Evolutionary conservation across 257 asterid species (phyloP), one percentile per base, ranked within the genome.

Genomic region (Fraxinus pennsylvanica): DNA sequence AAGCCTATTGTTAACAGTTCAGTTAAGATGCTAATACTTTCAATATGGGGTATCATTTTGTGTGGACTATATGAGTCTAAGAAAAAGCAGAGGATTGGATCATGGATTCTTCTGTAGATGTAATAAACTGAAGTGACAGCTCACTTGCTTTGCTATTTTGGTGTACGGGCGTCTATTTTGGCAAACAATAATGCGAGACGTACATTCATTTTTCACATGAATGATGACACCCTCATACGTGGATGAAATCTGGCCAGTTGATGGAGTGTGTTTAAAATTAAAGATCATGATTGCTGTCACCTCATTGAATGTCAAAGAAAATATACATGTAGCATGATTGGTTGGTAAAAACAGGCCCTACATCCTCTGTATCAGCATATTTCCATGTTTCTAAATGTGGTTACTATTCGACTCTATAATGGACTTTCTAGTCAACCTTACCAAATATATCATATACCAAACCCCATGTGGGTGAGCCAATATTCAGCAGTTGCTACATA

Each of bases 1-100:
- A 50, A 32, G 67, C 78, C 52, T 69, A 36, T 74, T 69, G 70
- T 72, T 70, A 8, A 14, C 1, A 52, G 13, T 75, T 68, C 38
- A 9, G 10, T 67, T 77, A 29, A 71, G 68, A 63, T 81, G 81
- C 67, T 74, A 30, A 8, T 76, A 12, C 38, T 76, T 76, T 81
- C 74, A 35, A 63, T 35, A 79, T 25, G 72, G 76, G 21, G 78
- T 36, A 78, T 50, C 72, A 68, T 73, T 77, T 73, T 21, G 73
- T 79, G 22, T 57, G 75, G 38, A 67, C 17, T 21, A 61, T 1
- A 21, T 33, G 63, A 27, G 21, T 68, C n/a, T 8, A 22, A 5
- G 0, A 21, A 12, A 25, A 32, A 54, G 19, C 69, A 67, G 32
- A 66, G 69, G 29, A 19, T 71, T 63, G 41, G 32, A 57, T 19